Evolutionary conservation across 2,329 filamentous ascomycete species (phyloP).

Genomic region (Fusarium duplospermum): DNA sequence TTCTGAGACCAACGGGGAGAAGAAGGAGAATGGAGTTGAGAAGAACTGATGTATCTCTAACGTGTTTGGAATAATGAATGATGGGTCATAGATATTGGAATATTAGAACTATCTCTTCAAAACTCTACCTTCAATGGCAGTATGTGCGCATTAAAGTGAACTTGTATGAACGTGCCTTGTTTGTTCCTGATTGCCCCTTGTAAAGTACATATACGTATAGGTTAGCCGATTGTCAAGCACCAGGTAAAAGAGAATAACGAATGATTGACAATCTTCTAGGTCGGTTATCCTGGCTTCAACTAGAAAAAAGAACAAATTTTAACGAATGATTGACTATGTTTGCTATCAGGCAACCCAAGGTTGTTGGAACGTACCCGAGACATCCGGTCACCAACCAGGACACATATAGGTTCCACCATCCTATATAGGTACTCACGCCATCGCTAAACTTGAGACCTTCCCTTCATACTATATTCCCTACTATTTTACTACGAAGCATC

Average conservation of each 20-base stretch:
- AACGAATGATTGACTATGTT: neutral
- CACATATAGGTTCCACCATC: neutral
- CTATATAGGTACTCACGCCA: too few species aligned
- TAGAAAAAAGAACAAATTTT: too few species aligned
- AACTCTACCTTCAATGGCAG: neutral
- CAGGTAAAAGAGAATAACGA: neutral
- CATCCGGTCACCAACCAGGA: neutral
- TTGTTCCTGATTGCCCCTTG: neutral
- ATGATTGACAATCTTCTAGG: too few species aligned
- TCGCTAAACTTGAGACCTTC: too few species aligned
- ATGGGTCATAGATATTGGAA: neutral
- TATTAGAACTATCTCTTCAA: neutral
- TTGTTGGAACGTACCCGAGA: neutral
- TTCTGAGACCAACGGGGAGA: neutral
- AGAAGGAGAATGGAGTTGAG: conserved; percentile 3
- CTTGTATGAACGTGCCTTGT: neutral
- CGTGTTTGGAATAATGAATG: neutral
- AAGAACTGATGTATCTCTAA: neutral
- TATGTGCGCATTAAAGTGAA: too few species aligned
- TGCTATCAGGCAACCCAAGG: neutral
- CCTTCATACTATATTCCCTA: too few species aligned
- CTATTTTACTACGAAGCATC: too few species aligned
- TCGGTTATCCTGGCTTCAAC: too few species aligned
- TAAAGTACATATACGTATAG: neutral
- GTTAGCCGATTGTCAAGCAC: neutral